Percentiles rank a stretch among this genome's conserved stretches.
phyloP scores from a whole-genome alignment of 805 yeast species.

The Hemisphaericaspora nanyangensis region DNA sequence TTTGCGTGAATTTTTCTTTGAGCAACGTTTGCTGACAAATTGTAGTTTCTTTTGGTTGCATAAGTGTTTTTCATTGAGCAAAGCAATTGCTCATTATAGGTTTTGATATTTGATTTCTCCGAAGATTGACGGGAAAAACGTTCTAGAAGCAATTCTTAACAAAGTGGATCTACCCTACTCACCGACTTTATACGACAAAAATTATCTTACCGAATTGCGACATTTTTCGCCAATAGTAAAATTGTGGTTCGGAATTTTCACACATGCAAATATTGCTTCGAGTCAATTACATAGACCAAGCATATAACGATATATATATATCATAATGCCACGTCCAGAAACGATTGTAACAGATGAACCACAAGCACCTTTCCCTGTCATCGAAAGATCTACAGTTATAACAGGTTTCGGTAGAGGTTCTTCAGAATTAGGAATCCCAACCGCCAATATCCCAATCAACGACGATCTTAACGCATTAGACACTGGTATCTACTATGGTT shows the following conservation, averaged over 20 bases:
- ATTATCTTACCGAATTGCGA: background rate
- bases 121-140: too few relatives aligned
- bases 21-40: background rate
- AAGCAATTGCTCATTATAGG: too few relatives aligned
- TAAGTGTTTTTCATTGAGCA: too few relatives aligned
- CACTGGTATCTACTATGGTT: slow-evolving; percentile 92
- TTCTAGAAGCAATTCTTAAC: too few relatives aligned
- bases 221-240: background rate
- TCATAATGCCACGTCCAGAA: slow-evolving; percentile 36
- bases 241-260: too few relatives aligned
- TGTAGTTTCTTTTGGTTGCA: background rate
- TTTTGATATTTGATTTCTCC: too few relatives aligned
- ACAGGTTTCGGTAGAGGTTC: slow-evolving; percentile 97
- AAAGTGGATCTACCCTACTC: too few relatives aligned
- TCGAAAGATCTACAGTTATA: slow-evolving; percentile 45
- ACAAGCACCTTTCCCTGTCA: slow-evolving; percentile 50
- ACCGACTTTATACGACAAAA: too few relatives aligned
- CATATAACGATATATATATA: background rate
- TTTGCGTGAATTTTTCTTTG: background rate
- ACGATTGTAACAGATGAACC: slow-evolving; percentile 41
- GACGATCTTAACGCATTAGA: slow-evolving; percentile 39
- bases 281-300: too few relatives aligned
- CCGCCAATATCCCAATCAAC: slow-evolving; percentile 80
- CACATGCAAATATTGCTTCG: too few relatives aligned
- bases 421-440: slow-evolving; percentile 88